Evolutionary conservation across 768 basidiomycete genomes (phyloP).

Genomic region (Phaeotremella skinneri): DNA sequence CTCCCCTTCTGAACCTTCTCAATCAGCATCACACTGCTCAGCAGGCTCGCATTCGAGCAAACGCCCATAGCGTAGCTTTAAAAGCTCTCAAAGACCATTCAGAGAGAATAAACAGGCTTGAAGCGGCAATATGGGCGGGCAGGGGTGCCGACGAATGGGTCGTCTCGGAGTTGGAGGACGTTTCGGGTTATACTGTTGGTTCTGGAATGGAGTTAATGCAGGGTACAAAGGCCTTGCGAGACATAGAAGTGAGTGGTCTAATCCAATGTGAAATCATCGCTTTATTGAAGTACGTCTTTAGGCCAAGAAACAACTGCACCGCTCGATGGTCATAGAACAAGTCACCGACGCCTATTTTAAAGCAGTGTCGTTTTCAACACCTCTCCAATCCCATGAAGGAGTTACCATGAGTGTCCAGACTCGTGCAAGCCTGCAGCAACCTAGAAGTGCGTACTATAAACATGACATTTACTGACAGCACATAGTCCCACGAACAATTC

Average conservation of each 20-base stretch:
- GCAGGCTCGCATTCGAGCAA: constrained; percentile 15
- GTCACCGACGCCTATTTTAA: constrained; percentile 26
- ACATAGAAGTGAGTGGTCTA: constrained; percentile 27
- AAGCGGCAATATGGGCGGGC: constrained; percentile 35
- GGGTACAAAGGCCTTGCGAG: constrained; percentile 22
- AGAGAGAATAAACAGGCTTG: constrained; percentile 27
- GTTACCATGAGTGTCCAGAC: constrained; percentile 13
- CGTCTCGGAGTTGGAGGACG: constrained; percentile 18
- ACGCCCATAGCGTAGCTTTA: constrained; percentile 23
- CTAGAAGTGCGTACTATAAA: constrained; percentile 13
- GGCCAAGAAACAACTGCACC: constrained; percentile 19
- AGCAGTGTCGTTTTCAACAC: constrained; percentile 22
- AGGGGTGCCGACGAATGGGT: constrained; percentile 40
- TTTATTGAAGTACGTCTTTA: too few relatives aligned
- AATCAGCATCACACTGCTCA: constrained; percentile 28
- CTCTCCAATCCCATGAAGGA: neutral
- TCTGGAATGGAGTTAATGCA: constrained; percentile 20
- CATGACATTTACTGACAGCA: neutral
- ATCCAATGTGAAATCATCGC: too few relatives aligned
- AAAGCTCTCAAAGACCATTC: constrained; percentile 15
- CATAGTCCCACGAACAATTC: neutral
- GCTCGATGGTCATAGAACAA: constrained; percentile 33
- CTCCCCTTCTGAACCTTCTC: constrained; percentile 26
- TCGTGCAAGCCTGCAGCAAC: constrained; percentile 14
- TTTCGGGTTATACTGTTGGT: constrained; percentile 9